Conservation (phyloP, 2,329 filamentous ascomycete species). For the Capronia americana region DNA sequence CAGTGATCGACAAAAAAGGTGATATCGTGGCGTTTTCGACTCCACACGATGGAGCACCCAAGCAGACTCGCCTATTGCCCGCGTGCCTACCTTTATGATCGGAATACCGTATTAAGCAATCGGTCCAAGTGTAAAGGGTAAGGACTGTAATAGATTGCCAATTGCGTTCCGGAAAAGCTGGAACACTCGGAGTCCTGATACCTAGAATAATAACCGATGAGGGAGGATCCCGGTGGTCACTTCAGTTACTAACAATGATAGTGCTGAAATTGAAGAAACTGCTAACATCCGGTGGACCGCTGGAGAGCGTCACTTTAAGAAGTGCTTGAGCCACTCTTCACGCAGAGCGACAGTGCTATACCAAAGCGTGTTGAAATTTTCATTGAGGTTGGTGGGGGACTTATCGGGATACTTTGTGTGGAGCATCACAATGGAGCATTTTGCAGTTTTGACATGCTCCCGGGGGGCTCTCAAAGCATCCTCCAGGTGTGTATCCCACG, state of each 20-base stretch:
- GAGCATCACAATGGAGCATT: not conserved
- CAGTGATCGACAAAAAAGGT: too few species aligned
- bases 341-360: not conserved
- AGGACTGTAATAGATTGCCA: not conserved
- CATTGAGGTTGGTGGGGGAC: not conserved
- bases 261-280: not conserved
- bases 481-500: not conserved
- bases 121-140: not conserved
- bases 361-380: not conserved
- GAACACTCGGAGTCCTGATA: not conserved
- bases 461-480: not conserved
- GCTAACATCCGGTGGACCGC: not conserved
- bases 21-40: too few species aligned
- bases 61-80: too few species aligned
- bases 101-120: too few species aligned
- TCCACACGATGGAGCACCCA: too few species aligned
- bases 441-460: not conserved
- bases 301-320: not conserved
- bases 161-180: too few species aligned
- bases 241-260: not conserved
- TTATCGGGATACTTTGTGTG: not conserved
- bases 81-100: not conserved
- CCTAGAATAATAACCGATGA: too few species aligned
- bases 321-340: not conserved
- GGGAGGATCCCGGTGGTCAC: too few species aligned